Percentiles rank a stretch among this genome's conserved stretches.
These are phyloP conservation scores for Hordeum pubiflorum DNA, from an alignment of 202 grass and related monocot genomes.

Conservation along the genomic window DNA sequence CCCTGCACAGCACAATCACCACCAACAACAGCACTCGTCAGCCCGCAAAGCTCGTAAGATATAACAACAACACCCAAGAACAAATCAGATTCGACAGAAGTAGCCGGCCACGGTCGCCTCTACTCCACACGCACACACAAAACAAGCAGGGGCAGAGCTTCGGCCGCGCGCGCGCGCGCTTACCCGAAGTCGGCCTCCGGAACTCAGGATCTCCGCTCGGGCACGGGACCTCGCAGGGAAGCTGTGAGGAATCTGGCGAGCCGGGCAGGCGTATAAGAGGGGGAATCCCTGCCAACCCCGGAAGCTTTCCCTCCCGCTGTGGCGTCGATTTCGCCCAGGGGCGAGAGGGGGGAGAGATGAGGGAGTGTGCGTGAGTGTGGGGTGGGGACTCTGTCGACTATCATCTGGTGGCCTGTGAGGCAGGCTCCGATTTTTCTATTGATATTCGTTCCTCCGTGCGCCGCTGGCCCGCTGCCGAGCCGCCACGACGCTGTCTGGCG, in stretches of 20 bases:
- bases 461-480: background rate
- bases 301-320: background rate
- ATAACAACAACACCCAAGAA: background rate
- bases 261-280: background rate
- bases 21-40: background rate
- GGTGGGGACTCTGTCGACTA: constrained; percentile 1
- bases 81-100: background rate
- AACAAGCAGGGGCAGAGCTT: background rate
- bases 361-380: background rate
- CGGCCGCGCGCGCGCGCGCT: background rate
- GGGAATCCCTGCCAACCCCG: background rate
- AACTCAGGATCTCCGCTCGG: constrained; percentile 31
- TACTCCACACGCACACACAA: background rate
- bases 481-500: background rate
- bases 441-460: background rate
- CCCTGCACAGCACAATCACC: constrained; percentile 32
- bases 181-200: background rate
- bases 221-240: background rate
- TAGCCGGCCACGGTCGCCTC: background rate
- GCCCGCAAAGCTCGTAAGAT: background rate
- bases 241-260: constrained; percentile 1
- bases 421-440: background rate
- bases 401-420: constrained; percentile 1
- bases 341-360: background rate
- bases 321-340: background rate